A percentile compares a stretch with the other conserved stretches of the same genome.
Evolutionary conservation across 1,139 yeast genomes (phyloP).

Genomic region (Pichia sp.): DNA sequence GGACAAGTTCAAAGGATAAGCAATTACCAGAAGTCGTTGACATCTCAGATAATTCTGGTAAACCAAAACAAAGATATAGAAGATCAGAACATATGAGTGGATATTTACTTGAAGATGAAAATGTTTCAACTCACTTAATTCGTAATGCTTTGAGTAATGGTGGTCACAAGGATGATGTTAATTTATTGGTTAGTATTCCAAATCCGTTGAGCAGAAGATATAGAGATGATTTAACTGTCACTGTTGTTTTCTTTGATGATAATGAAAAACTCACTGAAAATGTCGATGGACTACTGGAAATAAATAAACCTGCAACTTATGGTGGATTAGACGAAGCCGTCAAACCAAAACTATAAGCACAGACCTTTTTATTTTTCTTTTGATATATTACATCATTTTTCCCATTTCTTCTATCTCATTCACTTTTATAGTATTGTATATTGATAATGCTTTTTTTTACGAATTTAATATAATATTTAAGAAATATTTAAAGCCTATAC

Average conservation of each 20-base stretch:
- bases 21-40: conserved; percentile 60
- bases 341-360: conserved; percentile 37
- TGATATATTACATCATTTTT: background rate
- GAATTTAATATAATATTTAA: background rate
- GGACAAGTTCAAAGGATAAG: conserved; percentile 41
- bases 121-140: conserved; percentile 87
- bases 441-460: background rate
- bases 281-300: conserved; percentile 45
- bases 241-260: conserved; percentile 73
- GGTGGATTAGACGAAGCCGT: conserved; percentile 44
- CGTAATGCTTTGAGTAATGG: conserved; percentile 90
- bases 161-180: conserved; percentile 78
- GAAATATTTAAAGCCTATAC: background rate
- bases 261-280: conserved; percentile 46
- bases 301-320: conserved; percentile 48
- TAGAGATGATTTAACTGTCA: conserved; percentile 92
- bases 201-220: conserved; percentile 86
- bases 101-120: conserved; percentile 66
- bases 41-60: conserved; percentile 48
- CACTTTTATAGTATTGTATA: background rate
- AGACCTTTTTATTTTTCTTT: background rate
- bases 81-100: conserved; percentile 36
- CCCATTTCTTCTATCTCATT: background rate
- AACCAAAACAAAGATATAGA: conserved; percentile 54
- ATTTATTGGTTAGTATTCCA: conserved; percentile 88